Base-by-base conservation (phyloP, 2,329 filamentous ascomycete genomes). In the Fusarium lateritium region DNA sequence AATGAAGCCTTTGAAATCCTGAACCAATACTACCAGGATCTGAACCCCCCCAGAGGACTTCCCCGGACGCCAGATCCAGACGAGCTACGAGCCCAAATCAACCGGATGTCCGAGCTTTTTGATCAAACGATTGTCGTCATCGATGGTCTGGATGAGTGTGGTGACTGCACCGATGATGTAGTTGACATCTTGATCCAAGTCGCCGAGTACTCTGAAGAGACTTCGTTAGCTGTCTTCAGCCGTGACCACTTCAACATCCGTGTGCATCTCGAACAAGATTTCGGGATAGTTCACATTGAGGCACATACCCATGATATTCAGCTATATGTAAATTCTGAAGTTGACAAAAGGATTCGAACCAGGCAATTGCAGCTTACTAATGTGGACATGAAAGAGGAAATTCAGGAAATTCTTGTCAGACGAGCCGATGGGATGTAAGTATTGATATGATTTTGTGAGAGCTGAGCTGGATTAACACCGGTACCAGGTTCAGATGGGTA, bases 401-500 rank as follows among this genome's bases (percentile, higher is more conserved):
- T 73, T 0, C 10, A 21, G 10, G 21, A 42, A 0, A 14, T 10
- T 4, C 44, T 73, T 5, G 49, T 69, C 1, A 7, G 2, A 1
- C 33, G 58, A 8, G 67, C 70, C 0, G 31, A 65, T 13, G 70
- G 70, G 17, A 73, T 73, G 65, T 62, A 40, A 31, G 56, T 33
- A 17, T 6, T 3, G 19, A 5, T 14, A 19, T 15, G 14, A 10
- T 13, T 9, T n/a, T 1, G 0, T 19, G 2, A 22, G 5, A 1
- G 13, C 1, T 0, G 7, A 13, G 10, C 24, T 2, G n/a, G 2
- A 21, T 21, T 54, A 6, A 50, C 9, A 53, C 11, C 15, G 0
- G 0, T 2, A 6, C 0, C 0, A 73, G 70, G 70, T 73, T 73
- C 10, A 64, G 67, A 6, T 73, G 70, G 70, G 70, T 69, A 17